Base-by-base conservation (phyloP, 202 grass and related monocot species). In the Eragrostis tef region DNA sequence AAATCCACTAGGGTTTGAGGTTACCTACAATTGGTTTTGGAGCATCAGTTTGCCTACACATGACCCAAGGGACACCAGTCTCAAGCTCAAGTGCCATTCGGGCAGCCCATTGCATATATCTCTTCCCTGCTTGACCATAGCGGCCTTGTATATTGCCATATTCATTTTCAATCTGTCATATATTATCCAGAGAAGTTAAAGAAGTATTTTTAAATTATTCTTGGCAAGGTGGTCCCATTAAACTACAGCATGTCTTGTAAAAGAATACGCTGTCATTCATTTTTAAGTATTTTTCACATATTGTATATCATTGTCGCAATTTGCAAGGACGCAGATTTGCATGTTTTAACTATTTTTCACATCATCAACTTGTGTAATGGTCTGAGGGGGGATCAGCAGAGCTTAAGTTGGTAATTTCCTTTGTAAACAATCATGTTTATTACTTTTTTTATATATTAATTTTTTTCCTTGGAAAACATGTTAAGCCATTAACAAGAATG, bases 111-210 rank as follows among this genome's bases (percentile, higher is more conserved):
- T 85, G 84, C 84, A 94, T 86, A 86, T 98, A 98, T 60, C 85
- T 85, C 85, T 93, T 91, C 41, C 94, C 95, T 86, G 88, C 84
- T 88, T 94, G 78, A 74, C 92, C 95, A 91, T 77, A 98, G 1
- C 25, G 64, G 7, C 69, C 50, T 91, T 98, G 86, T 77, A 98
- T 89, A 88, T 98, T 94, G 81, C 94, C 94, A 47, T 98, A 98
- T 86, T 98, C 94, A 80, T 98, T 98, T 81, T 98, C 94, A 88
- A 98, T 93, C 94, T 98, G 87, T 80, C 56, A 75, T 82, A 90
- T 74, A 79, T 80, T 65, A 16, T 75, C 79, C 57, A 66, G n/a
- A 78, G 0, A 83, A 59, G 11, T 77, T 81, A 72, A 78, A 72
- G 73, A 43, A 9, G 7, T 0, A 7, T 25, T 71, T n/a, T 24